phyloP scores from a whole-genome alignment of 768 basidiomycete species.

The Suillus americanus region DNA sequence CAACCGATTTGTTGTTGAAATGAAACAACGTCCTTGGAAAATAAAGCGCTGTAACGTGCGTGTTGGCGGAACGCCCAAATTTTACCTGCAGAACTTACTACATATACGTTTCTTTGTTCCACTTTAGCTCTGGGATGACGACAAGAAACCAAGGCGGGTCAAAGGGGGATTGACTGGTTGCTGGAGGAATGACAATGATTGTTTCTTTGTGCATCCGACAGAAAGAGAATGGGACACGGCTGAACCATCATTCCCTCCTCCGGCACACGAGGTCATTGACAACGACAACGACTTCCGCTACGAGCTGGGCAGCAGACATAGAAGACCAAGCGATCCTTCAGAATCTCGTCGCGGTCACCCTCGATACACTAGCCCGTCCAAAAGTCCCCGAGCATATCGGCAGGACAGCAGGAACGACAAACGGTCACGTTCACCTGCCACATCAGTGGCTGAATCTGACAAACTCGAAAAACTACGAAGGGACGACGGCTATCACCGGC shows the following conservation, averaged over 20 bases:
- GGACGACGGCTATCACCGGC: conserved; percentile 10
- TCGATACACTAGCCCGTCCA: neutral
- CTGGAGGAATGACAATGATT: conserved; percentile 17
- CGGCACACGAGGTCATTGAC: conserved; percentile 18
- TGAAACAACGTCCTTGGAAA: conserved; percentile 11
- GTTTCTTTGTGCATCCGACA: conserved; percentile 32
- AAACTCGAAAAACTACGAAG: conserved; percentile 22
- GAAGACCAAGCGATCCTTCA: conserved; percentile 10
- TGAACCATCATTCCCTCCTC: conserved; percentile 25
- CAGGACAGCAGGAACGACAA: conserved; percentile 11
- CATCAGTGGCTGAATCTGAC: conserved; percentile 25
- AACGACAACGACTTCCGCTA: conserved; percentile 24
- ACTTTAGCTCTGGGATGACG: conserved; percentile 28
- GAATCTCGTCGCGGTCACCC: conserved; percentile 15
- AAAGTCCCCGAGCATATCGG: conserved; percentile 9
- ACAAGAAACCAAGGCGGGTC: conserved; percentile 23
- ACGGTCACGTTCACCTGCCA: conserved; percentile 23
- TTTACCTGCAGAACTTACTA: neutral
- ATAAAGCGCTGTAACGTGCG: conserved; percentile 31
- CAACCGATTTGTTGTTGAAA: neutral
- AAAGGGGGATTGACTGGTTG: conserved; percentile 25
- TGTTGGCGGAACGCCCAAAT: conserved; percentile 3
- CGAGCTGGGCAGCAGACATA: conserved; percentile 7
- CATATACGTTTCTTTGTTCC: neutral
- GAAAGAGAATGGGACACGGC: conserved; percentile 35